Base-by-base conservation (phyloP, 345 rosid genomes). In the Citropsis articulata region DNA sequence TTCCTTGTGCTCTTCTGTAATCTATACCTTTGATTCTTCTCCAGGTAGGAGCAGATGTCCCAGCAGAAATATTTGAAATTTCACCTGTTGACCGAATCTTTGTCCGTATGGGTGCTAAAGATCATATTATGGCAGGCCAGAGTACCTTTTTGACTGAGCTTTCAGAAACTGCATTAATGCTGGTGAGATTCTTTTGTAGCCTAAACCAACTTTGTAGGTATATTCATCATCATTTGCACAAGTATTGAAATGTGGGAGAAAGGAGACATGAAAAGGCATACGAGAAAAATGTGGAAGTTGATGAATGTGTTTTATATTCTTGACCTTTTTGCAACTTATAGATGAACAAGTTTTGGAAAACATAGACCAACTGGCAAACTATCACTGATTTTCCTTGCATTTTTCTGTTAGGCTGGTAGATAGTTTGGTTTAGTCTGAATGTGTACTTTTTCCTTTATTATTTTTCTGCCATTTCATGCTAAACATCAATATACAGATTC, bases 41-140 rank as follows among this genome's bases (percentile, higher is more conserved):
- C 65, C 88, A 94, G 98, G 79, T 96, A 67, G 99, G 98, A 77
- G 99, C 98, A 71, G 91, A 91, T 87, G 98, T 90, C 50, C 97
- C 98, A 66, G 99, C 97, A 18, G 95, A 94, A 85, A 92, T 87
- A 80, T 89, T 96, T 78, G 89, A 88, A 83, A 82, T 96, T 75
- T 89, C 97, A 6, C 95, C 93, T 79, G 93, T 92, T 75, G 98
- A 96, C 79, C 87, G 87, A 73, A 94, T 96, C 31, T 94, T 90
- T 87, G 98, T 96, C 21, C 88, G 98, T 74, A 94, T 94, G 99
- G 99, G 99, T 80, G 98, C 98, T 69, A 94, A 89, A 85, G 99
- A 96, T 89, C 94, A 94, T 83, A 92, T 95, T 24, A 90, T 93
- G 95, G 87, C 94, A 31, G 97, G 97, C 71, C 97, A 94, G 82